phyloP scores from a whole-genome alignment of 805 yeast species.

The Crinitomyces ghanaensis region DNA sequence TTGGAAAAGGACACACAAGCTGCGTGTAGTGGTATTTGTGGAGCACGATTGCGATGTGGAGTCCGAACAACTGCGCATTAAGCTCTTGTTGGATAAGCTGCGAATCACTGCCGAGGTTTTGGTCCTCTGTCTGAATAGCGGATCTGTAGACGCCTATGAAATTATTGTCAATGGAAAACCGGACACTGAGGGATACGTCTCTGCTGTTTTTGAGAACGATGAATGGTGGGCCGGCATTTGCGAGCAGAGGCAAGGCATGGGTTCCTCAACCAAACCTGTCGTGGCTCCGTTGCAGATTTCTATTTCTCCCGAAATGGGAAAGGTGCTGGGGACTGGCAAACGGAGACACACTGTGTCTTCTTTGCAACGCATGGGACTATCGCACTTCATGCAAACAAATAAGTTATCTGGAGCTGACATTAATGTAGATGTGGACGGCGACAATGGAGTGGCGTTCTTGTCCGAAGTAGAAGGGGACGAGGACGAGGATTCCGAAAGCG shows the following conservation, averaged over 20 bases:
- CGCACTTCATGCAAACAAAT: conserved; percentile 65
- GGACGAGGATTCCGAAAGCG: conserved; percentile 17
- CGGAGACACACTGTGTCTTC: conserved; percentile 39
- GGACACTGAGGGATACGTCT: conserved; percentile 36
- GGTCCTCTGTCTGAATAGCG: conserved; percentile 55
- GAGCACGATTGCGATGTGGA: conserved; percentile 59
- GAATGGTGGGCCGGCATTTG: conserved; percentile 78
- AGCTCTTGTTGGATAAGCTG: conserved; percentile 54
- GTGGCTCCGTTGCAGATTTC: neutral
- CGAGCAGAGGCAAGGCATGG: conserved; percentile 35
- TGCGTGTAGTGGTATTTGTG: conserved; percentile 84
- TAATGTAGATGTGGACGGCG: conserved; percentile 6
- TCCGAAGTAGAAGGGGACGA: conserved; percentile 14
- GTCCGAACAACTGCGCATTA: conserved; percentile 56
- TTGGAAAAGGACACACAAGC: conserved; percentile 67
- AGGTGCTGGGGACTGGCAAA: conserved; percentile 11
- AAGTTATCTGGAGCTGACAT: conserved; percentile 30
- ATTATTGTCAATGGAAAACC: conserved; percentile 61
- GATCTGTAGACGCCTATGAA: conserved; percentile 50
- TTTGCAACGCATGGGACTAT: conserved; percentile 65
- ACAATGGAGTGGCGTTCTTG: conserved; percentile 13
- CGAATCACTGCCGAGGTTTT: conserved; percentile 77
- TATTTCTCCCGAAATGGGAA: conserved; percentile 4
- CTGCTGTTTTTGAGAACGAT: conserved; percentile 42
- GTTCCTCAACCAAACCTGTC: neutral